A percentile compares a stretch with the other conserved stretches of the same genome.
These are phyloP conservation scores for Trichoderma atroviride DNA, from an alignment of 2,329 filamentous ascomycete genomes.

Conservation along the genomic window DNA sequence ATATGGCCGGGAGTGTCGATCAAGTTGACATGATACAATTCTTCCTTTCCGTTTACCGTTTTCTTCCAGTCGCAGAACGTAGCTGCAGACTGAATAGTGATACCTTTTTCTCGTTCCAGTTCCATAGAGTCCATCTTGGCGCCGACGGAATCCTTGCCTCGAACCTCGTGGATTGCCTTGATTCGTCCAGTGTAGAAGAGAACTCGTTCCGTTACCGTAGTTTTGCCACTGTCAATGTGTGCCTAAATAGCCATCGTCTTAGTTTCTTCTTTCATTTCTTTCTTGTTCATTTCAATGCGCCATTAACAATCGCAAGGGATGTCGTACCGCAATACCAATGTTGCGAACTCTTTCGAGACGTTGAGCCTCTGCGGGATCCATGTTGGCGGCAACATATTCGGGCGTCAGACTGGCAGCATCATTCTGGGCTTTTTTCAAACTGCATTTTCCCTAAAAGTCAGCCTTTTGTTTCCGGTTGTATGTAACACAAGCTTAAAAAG, in stretches of 20 bases:
- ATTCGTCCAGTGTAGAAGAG: constrained; percentile 98
- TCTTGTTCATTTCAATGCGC: background rate
- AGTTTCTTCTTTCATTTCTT: background rate
- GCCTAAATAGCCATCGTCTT: constrained; percentile 56
- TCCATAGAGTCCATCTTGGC: constrained; percentile 99
- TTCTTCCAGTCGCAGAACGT: constrained; percentile 98
- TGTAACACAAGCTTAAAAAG: background rate
- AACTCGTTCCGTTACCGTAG: constrained; percentile 92
- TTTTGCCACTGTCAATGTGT: constrained; percentile 98
- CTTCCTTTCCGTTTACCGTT: constrained; percentile 77
- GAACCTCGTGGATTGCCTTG: constrained; percentile 94
- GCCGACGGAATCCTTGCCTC: constrained; percentile 90
- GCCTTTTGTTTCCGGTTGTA: background rate
- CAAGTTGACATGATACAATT: constrained; percentile 96
- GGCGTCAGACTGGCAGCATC: constrained; percentile 55
- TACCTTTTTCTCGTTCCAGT: constrained; percentile 95
- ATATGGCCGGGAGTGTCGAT: constrained; percentile 99
- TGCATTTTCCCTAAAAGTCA: constrained; percentile 27
- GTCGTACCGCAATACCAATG: constrained; percentile 88
- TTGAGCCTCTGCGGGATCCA: constrained; percentile 76
- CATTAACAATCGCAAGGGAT: background rate
- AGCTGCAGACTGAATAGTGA: constrained; percentile 97
- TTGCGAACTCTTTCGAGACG: constrained; percentile 84
- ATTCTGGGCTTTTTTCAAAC: constrained; percentile 57
- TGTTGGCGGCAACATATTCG: constrained; percentile 72